Evolutionary conservation across 73 alveolate species (phyloP), one percentile per base, ranked within the genome.

Genomic region (Breviolum minutum): DNA sequence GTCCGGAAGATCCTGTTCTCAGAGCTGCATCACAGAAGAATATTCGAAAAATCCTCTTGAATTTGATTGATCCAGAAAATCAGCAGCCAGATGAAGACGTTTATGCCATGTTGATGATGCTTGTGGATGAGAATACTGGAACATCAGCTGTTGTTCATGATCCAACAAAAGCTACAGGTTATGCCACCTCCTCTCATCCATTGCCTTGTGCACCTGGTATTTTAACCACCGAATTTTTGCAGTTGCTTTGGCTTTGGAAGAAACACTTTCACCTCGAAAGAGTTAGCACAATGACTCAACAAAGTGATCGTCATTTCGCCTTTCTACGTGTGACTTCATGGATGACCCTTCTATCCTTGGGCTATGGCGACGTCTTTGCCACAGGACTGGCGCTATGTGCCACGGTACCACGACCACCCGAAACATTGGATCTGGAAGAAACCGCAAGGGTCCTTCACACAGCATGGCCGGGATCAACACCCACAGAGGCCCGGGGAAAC

Each of bases 131-230:
- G 61, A 74, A 90, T 29, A n/a, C 87, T 24, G 96, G 61, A 17
- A 90, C 96, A 6, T 79, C 96, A 7, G 87, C 63, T 8, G 13
- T 90, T 40, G 62, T 32, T 17, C 96, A 63, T 63, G 40, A 69
- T 5, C 96, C 86, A 8, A 6, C 86, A 60, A 12, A 54, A 61
- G 96, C 96, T 5, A 27, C 8, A 4, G 77, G 48, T 20, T 48
- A 69, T 26, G 82, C 81, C 22, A 64, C 66, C 29, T 82, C 95
- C 11, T 29, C 40, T 3, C 84, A 29, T 4, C 95, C 71, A 8
- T 62, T 88, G 22, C 96, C 96, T 8, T 90, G 96, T 20, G 30
- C 68, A 29, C 96, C 96, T 17, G 96, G 96, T 27, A 90, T 90
- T 80, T 10, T 90, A 40, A 61, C 87, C 96, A 90, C 87, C 30